Evolutionary conservation across 2,329 filamentous ascomycete genomes (phyloP).

Genomic region (Fusarium continuum): DNA sequence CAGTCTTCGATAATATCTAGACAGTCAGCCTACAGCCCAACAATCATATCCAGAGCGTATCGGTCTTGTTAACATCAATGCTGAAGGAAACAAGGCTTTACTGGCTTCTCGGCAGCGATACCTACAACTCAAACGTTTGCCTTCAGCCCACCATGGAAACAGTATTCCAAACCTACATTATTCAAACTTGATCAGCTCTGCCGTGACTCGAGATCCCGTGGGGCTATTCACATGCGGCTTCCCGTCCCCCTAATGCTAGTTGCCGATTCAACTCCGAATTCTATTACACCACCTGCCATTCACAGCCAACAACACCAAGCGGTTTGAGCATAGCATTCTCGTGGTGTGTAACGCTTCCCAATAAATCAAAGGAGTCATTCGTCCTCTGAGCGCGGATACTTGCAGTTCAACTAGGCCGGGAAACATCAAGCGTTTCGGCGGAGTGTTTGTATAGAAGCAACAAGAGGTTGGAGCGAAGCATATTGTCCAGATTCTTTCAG

Average conservation of each 20-base stretch:
- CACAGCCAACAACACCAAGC: not conserved
- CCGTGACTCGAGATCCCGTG: not conserved
- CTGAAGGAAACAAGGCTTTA: too few species aligned
- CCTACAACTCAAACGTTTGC: too few species aligned
- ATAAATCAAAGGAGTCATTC: not conserved
- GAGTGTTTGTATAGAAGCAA: not conserved
- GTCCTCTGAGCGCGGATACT: conserved; percentile 14
- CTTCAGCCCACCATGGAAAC: too few species aligned
- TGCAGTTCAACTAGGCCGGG: conserved; percentile 1
- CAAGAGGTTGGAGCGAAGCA: not conserved
- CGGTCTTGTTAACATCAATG: too few species aligned
- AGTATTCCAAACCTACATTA: too few species aligned
- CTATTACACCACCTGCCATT: not conserved
- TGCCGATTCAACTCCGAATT: not conserved
- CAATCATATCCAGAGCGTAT: too few species aligned
- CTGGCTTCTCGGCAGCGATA: too few species aligned
- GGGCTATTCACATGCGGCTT: not conserved
- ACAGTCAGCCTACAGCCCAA: too few species aligned
- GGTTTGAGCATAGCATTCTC: not conserved
- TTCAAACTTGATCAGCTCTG: too few species aligned
- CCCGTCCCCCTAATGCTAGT: not conserved
- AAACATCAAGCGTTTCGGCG: not conserved
- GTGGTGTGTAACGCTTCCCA: not conserved
- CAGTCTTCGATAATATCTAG: too few species aligned
- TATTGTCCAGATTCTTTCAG: conserved; percentile 1